Evolutionary conservation across 2,329 filamentous ascomycete species (phyloP).

Genomic region (Microsporum ferrugineum): DNA sequence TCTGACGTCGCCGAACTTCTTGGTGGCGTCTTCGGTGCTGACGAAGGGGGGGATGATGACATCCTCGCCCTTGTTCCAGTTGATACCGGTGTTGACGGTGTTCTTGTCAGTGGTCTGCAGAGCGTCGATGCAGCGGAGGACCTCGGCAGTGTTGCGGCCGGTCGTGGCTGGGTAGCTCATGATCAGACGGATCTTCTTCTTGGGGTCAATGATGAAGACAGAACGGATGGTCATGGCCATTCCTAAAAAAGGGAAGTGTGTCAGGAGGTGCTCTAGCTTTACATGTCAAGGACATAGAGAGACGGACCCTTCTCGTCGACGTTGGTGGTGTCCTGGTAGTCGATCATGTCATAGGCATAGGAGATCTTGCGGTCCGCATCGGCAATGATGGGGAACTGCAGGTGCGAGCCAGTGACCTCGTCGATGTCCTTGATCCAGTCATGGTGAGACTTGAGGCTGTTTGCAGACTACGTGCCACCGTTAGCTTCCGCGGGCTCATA

Average conservation of each 20-base stretch:
- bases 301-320: conserved; percentile 58
- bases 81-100: conserved; percentile 76
- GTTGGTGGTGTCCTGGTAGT: conserved; percentile 71
- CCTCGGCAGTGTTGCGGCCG: conserved; percentile 69
- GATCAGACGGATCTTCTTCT: conserved; percentile 85
- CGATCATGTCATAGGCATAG: conserved; percentile 69
- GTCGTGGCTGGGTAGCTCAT: conserved; percentile 88
- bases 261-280: background rate
- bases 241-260: conserved; percentile 9
- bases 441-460: conserved; percentile 71
- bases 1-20: conserved; percentile 66
- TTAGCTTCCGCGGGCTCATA: background rate
- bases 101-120: conserved; percentile 78
- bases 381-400: conserved; percentile 69
- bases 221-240: conserved; percentile 90
- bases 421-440: conserved; percentile 85
- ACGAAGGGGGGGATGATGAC: conserved; percentile 81
- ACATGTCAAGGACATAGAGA: background rate
- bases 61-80: conserved; percentile 81
- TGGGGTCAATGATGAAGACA: conserved; percentile 88
- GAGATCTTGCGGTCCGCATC: conserved; percentile 70
- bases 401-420: conserved; percentile 59
- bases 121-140: conserved; percentile 67
- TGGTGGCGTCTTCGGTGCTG: conserved; percentile 72
- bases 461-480: conserved; percentile 45